Base-by-base conservation (phyloP, 2,329 filamentous ascomycete genomes). In the Tolypocladium capitatum region DNA sequence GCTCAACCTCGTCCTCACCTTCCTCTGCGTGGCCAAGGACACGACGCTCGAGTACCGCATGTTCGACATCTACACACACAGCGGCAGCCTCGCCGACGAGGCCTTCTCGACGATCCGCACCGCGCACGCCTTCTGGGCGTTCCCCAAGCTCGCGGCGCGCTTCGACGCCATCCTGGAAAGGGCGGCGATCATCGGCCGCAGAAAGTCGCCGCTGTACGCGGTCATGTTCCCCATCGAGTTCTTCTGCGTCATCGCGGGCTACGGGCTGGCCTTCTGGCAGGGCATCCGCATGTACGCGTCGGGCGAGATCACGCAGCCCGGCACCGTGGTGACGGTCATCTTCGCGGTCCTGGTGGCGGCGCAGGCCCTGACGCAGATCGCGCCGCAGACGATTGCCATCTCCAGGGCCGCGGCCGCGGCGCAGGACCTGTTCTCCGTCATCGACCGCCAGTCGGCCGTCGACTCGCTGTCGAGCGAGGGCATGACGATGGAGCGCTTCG, bases 221-320 rank as follows among this genome's bases (percentile, higher is more conserved):
- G 54, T 71, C 3, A 52, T 74, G 10, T 73, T 71, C 49, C 66
- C 68, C 0, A 58, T 60, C 3, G 68, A 73, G 51, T 74, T 71
- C 55, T 72, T 72, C 48, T 69, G 67, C 48, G 66, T 75, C 20
- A 73, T 70, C 51, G 58, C 66, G 3, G 70, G 69, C 5, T 73
- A 72, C 50, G 70, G 63, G 1, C 59, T 76, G 4, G 70, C 71
- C 0, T 76, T 76, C 49, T 76, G 73, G 72, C 69, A 75, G 49
- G 73, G 73, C 0, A 65, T 74, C 51, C 58, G 62, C 40, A 71
- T 75, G 66, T 70, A 68, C 40, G 53, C 63, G 4, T 56, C 55
- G 1, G 71, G 70, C 1, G 70, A 75, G 52, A 70, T 75, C 24
- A 42, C 55, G 0, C 54, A 69, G n/a, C 60, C 68, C 0, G 72